These are phyloP conservation scores for Pestalotiopsis sp. DNA, from an alignment of 2,329 filamentous ascomycete species.

Conservation along the genomic window DNA sequence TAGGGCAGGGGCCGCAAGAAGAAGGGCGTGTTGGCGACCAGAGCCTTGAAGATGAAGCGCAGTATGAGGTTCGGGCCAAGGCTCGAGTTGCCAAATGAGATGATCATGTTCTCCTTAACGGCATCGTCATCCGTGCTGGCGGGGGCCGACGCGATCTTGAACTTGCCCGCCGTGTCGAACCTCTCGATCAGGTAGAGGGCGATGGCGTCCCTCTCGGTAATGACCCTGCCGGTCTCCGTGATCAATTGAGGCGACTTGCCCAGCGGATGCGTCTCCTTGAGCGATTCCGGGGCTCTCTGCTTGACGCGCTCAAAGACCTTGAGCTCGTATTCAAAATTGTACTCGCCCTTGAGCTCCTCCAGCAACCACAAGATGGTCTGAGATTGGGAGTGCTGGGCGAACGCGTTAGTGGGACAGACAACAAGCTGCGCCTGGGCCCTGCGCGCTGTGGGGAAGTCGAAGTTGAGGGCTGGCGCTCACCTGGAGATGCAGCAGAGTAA, in stretches of 20 bases:
- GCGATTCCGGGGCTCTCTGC: constrained; percentile 11
- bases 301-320: constrained; percentile 16
- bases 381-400: constrained; percentile 19
- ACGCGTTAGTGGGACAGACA: background rate
- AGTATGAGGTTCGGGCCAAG: constrained; percentile 13
- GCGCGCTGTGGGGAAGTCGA: background rate
- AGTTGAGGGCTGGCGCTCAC: background rate
- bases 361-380: constrained; percentile 22
- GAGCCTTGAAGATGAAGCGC: constrained; percentile 12
- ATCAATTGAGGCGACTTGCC: constrained; percentile 22
- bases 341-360: constrained; percentile 19
- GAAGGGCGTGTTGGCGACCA: constrained; percentile 16
- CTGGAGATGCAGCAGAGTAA: background rate
- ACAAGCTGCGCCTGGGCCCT: background rate
- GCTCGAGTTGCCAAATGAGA: constrained; percentile 18
- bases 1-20: constrained; percentile 13
- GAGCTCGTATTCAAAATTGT: constrained; percentile 18
- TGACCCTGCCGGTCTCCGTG: constrained; percentile 18
- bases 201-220: constrained; percentile 22
- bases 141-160: constrained; percentile 10
- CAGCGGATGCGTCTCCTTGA: constrained; percentile 17
- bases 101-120: constrained; percentile 19
- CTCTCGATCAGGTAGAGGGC: constrained; percentile 19
- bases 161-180: constrained; percentile 17
- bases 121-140: constrained; percentile 10